Conservation (phyloP, 768 basidiomycete genomes). For the Trametes meyenii region DNA sequence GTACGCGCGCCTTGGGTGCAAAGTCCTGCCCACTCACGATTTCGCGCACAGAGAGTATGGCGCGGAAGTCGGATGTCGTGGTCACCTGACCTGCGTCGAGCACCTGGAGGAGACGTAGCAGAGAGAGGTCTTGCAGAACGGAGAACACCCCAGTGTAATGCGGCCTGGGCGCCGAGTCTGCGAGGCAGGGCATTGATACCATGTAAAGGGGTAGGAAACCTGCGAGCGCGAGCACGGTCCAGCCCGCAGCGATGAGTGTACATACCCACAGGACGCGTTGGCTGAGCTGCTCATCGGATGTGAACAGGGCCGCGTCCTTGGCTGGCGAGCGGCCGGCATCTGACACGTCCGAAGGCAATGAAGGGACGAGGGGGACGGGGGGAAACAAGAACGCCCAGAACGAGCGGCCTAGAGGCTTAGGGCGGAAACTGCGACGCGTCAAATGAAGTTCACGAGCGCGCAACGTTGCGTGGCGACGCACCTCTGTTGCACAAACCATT, state of each 20-base stretch:
- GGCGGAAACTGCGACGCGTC: slow-evolving; percentile 54
- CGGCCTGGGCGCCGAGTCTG: slow-evolving; percentile 47
- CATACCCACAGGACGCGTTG: slow-evolving; percentile 73
- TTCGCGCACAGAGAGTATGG: slow-evolving; percentile 34
- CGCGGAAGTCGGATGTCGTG: slow-evolving; percentile 27
- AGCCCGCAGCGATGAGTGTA: slow-evolving; percentile 63
- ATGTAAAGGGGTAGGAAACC: slow-evolving; percentile 76
- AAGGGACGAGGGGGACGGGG: slow-evolving; percentile 65
- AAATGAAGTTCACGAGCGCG: slow-evolving; percentile 6
- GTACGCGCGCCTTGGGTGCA: slow-evolving; percentile 50
- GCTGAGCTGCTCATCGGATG: slow-evolving; percentile 73
- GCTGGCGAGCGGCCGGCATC: slow-evolving; percentile 53
- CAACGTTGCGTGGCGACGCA: slow-evolving; percentile 41
- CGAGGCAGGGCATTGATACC: slow-evolving; percentile 68
- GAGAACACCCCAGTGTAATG: slow-evolving; percentile 63
- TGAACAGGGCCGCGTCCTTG: slow-evolving; percentile 59
- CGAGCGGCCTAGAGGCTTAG: slow-evolving; percentile 57
- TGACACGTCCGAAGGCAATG: slow-evolving; percentile 57
- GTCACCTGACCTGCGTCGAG: slow-evolving; percentile 43
- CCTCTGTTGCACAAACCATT: slow-evolving; percentile 78
- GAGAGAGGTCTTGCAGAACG: slow-evolving; percentile 71
- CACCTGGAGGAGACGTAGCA: slow-evolving; percentile 71
- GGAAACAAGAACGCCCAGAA: slow-evolving; percentile 75
- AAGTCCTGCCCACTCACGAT: slow-evolving; percentile 39
- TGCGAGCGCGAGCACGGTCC: slow-evolving; percentile 70